Base-by-base conservation (phyloP, 129 eudicot genomes). In the Dittrichia graveolens region DNA sequence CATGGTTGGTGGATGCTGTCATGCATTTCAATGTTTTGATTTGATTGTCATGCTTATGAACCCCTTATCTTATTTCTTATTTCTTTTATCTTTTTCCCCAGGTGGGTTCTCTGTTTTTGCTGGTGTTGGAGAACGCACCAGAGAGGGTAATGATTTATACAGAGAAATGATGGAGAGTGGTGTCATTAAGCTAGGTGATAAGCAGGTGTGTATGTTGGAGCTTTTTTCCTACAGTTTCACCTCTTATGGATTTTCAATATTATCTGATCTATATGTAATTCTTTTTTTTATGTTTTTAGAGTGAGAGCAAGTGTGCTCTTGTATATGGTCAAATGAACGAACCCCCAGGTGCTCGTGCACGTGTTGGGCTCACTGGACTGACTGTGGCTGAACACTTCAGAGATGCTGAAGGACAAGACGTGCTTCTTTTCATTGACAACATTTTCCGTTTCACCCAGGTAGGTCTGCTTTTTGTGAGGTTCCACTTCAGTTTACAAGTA, bases 261-360 rank as follows among this genome's bases (percentile, higher is more conserved):
- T 10, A 18, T 55, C 66, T 66, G 45, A 66, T 43, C 3, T 19
- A n/a, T n/a, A n/a, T n/a, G n/a, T n/a, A n/a, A n/a, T 31, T 34
- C 34, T 56, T 14, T 52, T 8, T 66, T n/a, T 72, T 50, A 31
- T 24, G 54, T 46, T 37, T 41, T 40, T 69, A 92, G 98, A 80
- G 84, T 65, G 99, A 95, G 14, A 95, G 99, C 96, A 95, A 95
- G 79, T 95, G 99, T 65, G 99, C 99, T 66, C 96, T 95, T 58
- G 99, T 95, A 6, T 94, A 94, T 8, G 99, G 99, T 82, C 97
- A 94, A 84, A 94, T 94, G 97, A 94, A 94, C 18, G 99, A 94
- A 77, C 99, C 99, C 79, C 99, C 99, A 59, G 99, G 99, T 94
- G 99, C 99, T 31, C 99, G 99, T 84, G 99, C 99, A 56, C 99